Conservation (phyloP, 164 flowering plant species). For the Magnolia kwangsiensis region DNA sequence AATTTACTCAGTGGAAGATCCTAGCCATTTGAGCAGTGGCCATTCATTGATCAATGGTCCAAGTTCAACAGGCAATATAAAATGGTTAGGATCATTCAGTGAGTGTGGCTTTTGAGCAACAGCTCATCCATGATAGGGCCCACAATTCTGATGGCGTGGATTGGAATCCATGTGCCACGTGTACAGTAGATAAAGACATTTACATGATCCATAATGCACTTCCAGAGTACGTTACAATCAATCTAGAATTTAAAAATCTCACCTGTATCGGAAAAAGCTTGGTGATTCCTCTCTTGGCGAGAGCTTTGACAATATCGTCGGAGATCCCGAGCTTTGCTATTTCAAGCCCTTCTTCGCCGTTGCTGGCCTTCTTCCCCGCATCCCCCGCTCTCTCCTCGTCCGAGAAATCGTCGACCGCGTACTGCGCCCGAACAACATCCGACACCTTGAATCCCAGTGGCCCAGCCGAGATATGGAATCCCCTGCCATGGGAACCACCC, state of each 20-base stretch:
- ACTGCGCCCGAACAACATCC: conserved; percentile 25
- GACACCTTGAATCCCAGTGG: conserved; percentile 34
- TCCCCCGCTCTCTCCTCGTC: conserved; percentile 36
- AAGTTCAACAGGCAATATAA: neutral
- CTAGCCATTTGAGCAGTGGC: no score
- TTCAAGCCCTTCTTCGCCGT: neutral
- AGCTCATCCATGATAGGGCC: no score
- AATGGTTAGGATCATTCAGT: neutral
- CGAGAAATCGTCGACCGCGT: conserved; percentile 39
- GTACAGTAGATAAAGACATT: neutral
- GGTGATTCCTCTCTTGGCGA: conserved; percentile 58
- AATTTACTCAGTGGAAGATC: no score
- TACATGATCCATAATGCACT: neutral
- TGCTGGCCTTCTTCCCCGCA: conserved; percentile 15
- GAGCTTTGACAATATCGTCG: conserved; percentile 52
- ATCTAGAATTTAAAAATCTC: neutral
- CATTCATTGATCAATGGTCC: no score
- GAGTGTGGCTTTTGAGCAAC: no score
- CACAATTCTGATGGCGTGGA: neutral
- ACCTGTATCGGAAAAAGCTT: conserved; percentile 93
- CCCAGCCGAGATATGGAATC: conserved; percentile 32
- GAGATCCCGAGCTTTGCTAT: conserved; percentile 72
- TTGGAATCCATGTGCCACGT: neutral
- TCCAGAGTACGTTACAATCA: neutral
- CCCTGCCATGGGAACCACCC: conserved; percentile 16